Evolutionary conservation across 805 yeast species (phyloP), one percentile per base, ranked within the genome.

Genomic region (Ogataea chonburiensis): DNA sequence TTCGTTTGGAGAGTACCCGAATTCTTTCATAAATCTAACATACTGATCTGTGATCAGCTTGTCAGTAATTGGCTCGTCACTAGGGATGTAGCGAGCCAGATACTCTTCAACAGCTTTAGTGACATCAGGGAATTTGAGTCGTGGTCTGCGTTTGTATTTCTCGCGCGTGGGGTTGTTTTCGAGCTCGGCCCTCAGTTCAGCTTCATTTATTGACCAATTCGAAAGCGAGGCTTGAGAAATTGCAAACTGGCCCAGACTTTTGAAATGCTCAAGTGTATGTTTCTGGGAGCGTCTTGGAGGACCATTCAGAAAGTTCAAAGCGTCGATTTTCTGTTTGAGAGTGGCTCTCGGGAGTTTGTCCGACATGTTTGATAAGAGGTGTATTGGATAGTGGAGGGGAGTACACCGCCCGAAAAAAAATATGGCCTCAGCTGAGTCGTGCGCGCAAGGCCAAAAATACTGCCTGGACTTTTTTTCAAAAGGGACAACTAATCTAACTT

Each of bases 161-260:
- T 43, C 49, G n/a, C 52, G 35, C 18, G 52, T 38, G 7, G 65
- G 66, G 35, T 55, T 54, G 2, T 48, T 44, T 3, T 19, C 24
- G 16, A 31, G 50, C 32, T 51, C 46, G 4, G 43, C 34, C 4
- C 68, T 45, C 4, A 63, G 25, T 5, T 35, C 34, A 0, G 36
- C 24, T 35, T 61, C 64, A 25, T 47, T 52, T 7, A 52, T 13
- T 1, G 45, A 40, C 68, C 68, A 63, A 11, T 52, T 56, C 1
- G 66, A 60, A 21, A 63, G 40, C 1, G 67, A 61, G 6, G 64
- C 62, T 42, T 58, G 66, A 15, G 66, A 60, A 11, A 63, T 53
- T 14, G 60, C 41, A 37, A 63, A 61, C 20, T 34, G 28, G 7
- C 39, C 41, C 10, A 34, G 43, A 1, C 34, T 28, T 12, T 41